Percentiles rank a stretch among this genome's conserved stretches.
Conservation (phyloP, 495 filamentous ascomycete genomes). For the Daldinia vernicosa region DNA sequence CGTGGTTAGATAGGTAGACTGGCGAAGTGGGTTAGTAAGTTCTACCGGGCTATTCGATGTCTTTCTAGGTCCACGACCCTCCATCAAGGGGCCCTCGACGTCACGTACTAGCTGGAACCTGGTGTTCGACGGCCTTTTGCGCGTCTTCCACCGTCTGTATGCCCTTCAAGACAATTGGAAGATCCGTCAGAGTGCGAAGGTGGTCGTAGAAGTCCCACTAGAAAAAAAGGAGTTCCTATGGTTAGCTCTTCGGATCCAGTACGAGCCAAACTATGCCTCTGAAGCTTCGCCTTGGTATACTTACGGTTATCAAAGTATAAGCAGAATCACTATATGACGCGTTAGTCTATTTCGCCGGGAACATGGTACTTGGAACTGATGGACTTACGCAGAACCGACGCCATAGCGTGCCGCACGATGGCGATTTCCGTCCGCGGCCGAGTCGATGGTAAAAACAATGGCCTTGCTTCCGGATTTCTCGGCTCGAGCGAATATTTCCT, state of each 20-base stretch:
- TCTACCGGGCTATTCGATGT: no score
- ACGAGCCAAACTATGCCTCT: no score
- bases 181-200: slow-evolving; percentile 48
- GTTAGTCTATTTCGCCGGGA: slow-evolving; percentile 4
- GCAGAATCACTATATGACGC: slow-evolving; percentile 20
- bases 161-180: slow-evolving; percentile 55
- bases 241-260: slow-evolving; percentile 8
- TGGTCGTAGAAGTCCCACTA: slow-evolving; percentile 45
- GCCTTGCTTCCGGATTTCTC: slow-evolving; percentile 49
- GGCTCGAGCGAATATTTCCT: slow-evolving; percentile 45
- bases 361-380: not conserved
- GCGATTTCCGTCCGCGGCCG: slow-evolving; percentile 50
- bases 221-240: not conserved
- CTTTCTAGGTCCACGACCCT: not conserved
- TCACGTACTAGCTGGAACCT: slow-evolving; percentile 28
- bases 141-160: slow-evolving; percentile 56
- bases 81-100: not conserved
- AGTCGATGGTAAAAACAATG: slow-evolving; percentile 54
- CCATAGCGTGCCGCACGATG: slow-evolving; percentile 51
- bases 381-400: slow-evolving; percentile 45
- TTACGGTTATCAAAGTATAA: slow-evolving; percentile 42
- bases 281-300: slow-evolving; percentile 1
- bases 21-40: not conserved
- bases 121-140: slow-evolving; percentile 46
- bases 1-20: slow-evolving; percentile 56